These are phyloP conservation scores for Neurospora tetrasperma DNA, from an alignment of 495 filamentous ascomycete genomes.

Conservation along the genomic window DNA sequence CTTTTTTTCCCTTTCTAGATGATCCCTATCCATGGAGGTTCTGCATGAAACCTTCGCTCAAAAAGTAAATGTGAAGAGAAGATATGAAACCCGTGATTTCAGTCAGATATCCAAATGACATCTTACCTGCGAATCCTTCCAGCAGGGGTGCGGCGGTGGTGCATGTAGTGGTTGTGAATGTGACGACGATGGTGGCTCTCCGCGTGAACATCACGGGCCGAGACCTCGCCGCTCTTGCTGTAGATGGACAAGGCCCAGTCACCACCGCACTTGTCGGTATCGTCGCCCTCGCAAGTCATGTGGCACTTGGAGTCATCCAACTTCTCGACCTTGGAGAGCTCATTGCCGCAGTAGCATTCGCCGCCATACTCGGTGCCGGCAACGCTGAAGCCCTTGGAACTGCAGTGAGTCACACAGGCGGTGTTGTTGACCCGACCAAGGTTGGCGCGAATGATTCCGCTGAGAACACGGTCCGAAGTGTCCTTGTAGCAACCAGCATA, in stretches of 20 bases:
- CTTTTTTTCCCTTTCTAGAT: neutral
- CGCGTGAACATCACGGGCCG: neutral
- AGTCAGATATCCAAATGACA: neutral
- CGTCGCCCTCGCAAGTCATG: slow-evolving; percentile 36
- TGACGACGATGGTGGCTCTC: slow-evolving; percentile 9
- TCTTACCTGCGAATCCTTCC: slow-evolving; percentile 4
- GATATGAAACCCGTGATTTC: neutral
- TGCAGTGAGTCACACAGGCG: slow-evolving; percentile 49
- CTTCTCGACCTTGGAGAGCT: slow-evolving; percentile 24
- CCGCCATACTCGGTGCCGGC: slow-evolving; percentile 56
- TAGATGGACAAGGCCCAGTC: slow-evolving; percentile 31
- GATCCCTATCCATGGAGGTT: neutral
- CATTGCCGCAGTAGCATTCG: slow-evolving; percentile 56
- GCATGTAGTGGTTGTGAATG: slow-evolving; percentile 16
- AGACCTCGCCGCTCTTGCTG: slow-evolving; percentile 21
- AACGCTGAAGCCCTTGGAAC: slow-evolving; percentile 37
- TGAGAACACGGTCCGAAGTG: slow-evolving; percentile 23
- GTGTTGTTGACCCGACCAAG: slow-evolving; percentile 44
- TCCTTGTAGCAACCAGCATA: slow-evolving; percentile 28
- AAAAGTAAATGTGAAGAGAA: neutral
- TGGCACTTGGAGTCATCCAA: slow-evolving; percentile 33
- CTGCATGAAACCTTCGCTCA: neutral
- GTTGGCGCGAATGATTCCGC: slow-evolving; percentile 31
- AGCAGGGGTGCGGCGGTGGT: slow-evolving; percentile 14
- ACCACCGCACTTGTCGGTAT: slow-evolving; percentile 36